Conservation (phyloP, 2,329 filamentous ascomycete genomes). For the Dactylellina drechsleri region DNA sequence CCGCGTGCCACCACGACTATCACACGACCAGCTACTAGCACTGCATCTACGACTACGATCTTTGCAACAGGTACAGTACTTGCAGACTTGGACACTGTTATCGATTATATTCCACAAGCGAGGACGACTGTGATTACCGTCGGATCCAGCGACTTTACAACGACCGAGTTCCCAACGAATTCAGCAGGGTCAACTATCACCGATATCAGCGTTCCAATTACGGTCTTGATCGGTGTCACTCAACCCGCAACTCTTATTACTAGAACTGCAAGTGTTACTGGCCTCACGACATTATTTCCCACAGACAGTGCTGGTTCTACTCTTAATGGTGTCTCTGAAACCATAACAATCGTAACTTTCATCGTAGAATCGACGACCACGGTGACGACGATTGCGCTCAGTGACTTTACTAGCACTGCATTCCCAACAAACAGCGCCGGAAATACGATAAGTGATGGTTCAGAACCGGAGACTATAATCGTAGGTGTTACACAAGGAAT, state of each 20-base stretch:
- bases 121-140: neutral
- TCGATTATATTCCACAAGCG: neutral
- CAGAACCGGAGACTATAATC: slow-evolving; percentile 4
- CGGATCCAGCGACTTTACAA: neutral
- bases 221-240: neutral
- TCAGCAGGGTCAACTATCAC: slow-evolving; percentile 5
- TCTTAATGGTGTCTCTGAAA: neutral
- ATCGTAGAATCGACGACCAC: neutral
- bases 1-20: neutral
- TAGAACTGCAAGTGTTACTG: neutral
- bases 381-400: neutral
- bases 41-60: neutral
- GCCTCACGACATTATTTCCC: neutral
- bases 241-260: neutral
- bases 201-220: neutral
- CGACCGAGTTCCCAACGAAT: slow-evolving; percentile 7
- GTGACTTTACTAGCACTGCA: neutral
- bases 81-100: neutral
- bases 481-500: neutral
- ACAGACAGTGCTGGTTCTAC: neutral
- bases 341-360: neutral
- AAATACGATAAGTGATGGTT: slow-evolving; percentile 2
- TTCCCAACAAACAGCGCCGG: slow-evolving; percentile 12
- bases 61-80: neutral
- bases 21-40: neutral